Evolutionary conservation across 2,329 filamentous ascomycete genomes (phyloP).

Genomic region (Cladosporium sp.): DNA sequence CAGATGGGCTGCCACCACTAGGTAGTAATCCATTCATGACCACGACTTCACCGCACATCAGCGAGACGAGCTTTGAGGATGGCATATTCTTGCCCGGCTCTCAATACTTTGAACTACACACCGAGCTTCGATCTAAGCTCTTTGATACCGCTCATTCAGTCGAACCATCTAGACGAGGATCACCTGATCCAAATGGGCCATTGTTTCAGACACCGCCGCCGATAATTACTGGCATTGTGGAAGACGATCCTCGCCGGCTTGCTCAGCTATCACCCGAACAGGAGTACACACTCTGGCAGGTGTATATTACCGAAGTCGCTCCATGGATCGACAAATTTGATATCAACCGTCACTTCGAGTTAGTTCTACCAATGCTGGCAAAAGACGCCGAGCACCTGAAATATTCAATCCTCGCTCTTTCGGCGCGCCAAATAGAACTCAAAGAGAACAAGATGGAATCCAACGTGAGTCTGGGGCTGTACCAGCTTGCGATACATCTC

Average conservation of each 20-base stretch:
- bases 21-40: constrained; percentile 7
- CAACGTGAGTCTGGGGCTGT: constrained; percentile 50
- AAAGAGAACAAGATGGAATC: constrained; percentile 42
- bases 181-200: neutral
- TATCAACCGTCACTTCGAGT: constrained; percentile 48
- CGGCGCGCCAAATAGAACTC: constrained; percentile 51
- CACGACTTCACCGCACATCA: constrained; percentile 17
- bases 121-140: constrained; percentile 27
- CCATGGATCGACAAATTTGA: constrained; percentile 59
- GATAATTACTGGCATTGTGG: neutral
- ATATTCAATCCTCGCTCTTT: constrained; percentile 52
- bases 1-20: neutral
- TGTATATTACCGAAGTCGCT: constrained; percentile 52
- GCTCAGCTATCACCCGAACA: constrained; percentile 26
- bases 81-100: constrained; percentile 31
- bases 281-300: constrained; percentile 30
- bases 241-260: constrained; percentile 23
- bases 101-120: constrained; percentile 29
- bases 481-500: constrained; percentile 49
- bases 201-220: neutral
- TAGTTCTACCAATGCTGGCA: constrained; percentile 48
- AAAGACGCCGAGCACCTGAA: constrained; percentile 43
- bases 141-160: constrained; percentile 30
- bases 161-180: constrained; percentile 14
- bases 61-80: constrained; percentile 27